Evolutionary conservation across 371 early-diverging fungal genomes (phyloP).

Genomic region (Coemansia sp.): DNA sequence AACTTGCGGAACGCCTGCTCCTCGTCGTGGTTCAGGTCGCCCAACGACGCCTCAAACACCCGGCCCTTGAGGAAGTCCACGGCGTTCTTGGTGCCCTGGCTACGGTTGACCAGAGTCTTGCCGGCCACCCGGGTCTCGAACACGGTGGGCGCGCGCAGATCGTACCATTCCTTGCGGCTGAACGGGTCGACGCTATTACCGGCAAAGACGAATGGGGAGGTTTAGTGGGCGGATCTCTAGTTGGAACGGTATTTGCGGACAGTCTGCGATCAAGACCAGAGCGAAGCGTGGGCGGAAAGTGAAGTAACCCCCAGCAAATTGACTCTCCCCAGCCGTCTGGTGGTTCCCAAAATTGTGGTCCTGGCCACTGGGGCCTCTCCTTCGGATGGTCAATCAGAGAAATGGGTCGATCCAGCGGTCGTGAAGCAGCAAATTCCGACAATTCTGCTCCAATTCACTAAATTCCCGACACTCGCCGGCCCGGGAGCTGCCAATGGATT

Average conservation of each 20-base stretch:
- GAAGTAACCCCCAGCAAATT: no score
- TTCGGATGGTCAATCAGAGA: no score
- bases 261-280: no score
- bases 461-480: not conserved
- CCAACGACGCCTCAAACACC: constrained; percentile 97
- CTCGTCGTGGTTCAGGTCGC: constrained; percentile 97
- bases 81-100: constrained; percentile 98
- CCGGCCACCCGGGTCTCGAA: constrained; percentile 94
- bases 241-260: not conserved
- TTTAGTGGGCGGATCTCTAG: not conserved
- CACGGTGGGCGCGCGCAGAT: constrained; percentile 97
- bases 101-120: constrained; percentile 99
- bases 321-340: no score
- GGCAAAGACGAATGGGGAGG: constrained; percentile 3
- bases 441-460: not conserved
- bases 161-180: constrained; percentile 99
- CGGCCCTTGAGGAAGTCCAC: constrained; percentile 96
- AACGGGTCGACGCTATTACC: constrained; percentile 82
- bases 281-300: no score
- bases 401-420: no score
- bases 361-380: no score
- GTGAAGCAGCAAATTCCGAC: not conserved
- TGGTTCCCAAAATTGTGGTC: no score
- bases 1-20: constrained; percentile 98
- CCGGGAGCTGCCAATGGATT: not conserved